Conservation (phyloP, 1,139 yeast species). For the Kodamaea sp. region DNA sequence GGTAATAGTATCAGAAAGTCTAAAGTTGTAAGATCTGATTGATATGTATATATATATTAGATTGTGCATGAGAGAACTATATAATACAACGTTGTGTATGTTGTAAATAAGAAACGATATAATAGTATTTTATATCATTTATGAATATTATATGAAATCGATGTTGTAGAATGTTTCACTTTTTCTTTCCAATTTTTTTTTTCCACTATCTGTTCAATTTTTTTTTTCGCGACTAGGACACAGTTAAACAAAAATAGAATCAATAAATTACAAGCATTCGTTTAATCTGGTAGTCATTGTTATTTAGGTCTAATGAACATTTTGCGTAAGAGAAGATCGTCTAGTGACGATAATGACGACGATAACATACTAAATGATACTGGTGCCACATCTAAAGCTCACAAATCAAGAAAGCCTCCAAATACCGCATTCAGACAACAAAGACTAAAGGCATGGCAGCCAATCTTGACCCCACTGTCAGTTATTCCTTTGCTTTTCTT, state of each 20-base stretch:
- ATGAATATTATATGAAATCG: too few relatives aligned
- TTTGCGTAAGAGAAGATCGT: conserved; percentile 33
- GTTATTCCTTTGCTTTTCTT: conserved; percentile 64
- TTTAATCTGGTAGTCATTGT: too few relatives aligned
- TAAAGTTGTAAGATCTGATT: conserved; percentile 3
- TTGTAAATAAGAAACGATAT: too few relatives aligned
- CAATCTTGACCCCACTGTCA: conserved; percentile 71
- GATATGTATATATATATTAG: neutral
- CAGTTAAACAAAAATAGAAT: too few relatives aligned
- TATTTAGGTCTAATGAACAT: conserved; percentile 28
- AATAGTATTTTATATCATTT: too few relatives aligned
- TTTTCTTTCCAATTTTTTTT: too few relatives aligned
- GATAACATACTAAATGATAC: conserved; percentile 22
- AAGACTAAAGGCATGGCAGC: conserved; percentile 73
- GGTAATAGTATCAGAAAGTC: neutral
- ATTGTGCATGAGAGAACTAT: too few relatives aligned
- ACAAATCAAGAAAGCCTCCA: conserved; percentile 62
- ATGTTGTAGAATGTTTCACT: too few relatives aligned
- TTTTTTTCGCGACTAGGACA: too few relatives aligned
- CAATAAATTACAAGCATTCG: too few relatives aligned
- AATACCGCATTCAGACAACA: conserved; percentile 79
- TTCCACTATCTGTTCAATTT: too few relatives aligned
- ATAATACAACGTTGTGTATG: neutral
- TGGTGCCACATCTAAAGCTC: conserved; percentile 24
- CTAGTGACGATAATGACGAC: conserved; percentile 27